Conservation (phyloP, 2,329 filamentous ascomycete species). For the Beauveria caledonica region DNA sequence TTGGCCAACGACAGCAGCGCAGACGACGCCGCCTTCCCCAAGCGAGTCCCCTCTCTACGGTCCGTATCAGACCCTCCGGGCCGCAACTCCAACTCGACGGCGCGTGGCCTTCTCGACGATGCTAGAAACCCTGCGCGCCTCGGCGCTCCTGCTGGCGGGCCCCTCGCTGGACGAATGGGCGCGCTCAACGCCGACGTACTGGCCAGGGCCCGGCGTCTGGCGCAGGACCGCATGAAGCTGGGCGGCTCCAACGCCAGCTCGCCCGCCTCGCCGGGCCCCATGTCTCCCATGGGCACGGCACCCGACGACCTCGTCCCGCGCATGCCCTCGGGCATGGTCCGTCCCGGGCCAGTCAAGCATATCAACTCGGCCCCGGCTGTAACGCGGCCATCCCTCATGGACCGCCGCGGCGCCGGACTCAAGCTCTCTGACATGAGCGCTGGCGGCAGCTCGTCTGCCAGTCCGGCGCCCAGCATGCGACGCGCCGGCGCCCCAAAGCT, state of each 20-base stretch:
- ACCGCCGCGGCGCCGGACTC: constrained; percentile 51
- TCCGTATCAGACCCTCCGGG: constrained; percentile 50
- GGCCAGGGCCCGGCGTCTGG: constrained; percentile 40
- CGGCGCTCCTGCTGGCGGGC: constrained; percentile 23
- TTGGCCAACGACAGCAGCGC: background rate
- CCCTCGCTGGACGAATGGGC: constrained; percentile 23
- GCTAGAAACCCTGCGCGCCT: constrained; percentile 40
- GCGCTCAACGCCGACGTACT: constrained; percentile 34
- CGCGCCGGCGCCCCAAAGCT: constrained; percentile 34
- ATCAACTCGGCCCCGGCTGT: constrained; percentile 45
- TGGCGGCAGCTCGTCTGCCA: constrained; percentile 20
- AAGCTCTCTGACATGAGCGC: constrained; percentile 47
- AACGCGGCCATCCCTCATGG: constrained; percentile 53
- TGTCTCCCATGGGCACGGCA: constrained; percentile 26
- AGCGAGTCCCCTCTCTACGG: constrained; percentile 51
- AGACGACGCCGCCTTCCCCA: constrained; percentile 25
- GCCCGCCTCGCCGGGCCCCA: constrained; percentile 23
- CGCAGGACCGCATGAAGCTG: constrained; percentile 38
- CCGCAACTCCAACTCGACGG: constrained; percentile 80
- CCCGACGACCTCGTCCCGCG: constrained; percentile 35
- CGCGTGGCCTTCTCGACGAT: constrained; percentile 65
- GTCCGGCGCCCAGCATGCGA: constrained; percentile 19
- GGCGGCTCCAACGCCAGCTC: constrained; percentile 25
- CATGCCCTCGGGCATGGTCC: constrained; percentile 31
- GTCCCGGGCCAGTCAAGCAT: constrained; percentile 41